Evolutionary conservation across 768 basidiomycete genomes (phyloP).

Genomic region (Phaeolepiota aurea): DNA sequence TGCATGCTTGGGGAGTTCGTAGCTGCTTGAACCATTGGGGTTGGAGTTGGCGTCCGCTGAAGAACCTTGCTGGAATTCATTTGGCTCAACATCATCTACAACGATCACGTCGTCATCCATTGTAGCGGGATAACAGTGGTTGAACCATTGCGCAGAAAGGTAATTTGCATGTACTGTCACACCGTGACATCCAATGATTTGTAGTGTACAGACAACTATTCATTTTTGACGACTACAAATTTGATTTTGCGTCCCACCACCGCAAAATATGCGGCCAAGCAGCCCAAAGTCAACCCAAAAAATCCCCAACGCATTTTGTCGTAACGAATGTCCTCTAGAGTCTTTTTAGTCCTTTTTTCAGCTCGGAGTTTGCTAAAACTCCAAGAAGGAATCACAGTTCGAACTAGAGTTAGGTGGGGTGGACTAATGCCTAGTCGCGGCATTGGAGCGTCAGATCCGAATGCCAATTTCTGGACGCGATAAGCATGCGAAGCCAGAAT

Average conservation of each 20-base stretch:
- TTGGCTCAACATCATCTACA: slow-evolving; percentile 46
- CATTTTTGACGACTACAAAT: slow-evolving; percentile 4
- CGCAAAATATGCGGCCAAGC: slow-evolving; percentile 29
- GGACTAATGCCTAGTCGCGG: slow-evolving; percentile 3
- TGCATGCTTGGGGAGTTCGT: too few species aligned
- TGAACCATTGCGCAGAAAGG: too few species aligned
- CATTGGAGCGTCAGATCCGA: slow-evolving; percentile 13
- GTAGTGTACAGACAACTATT: too few species aligned
- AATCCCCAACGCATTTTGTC: slow-evolving; percentile 47
- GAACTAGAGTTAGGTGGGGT: slow-evolving; percentile 19
- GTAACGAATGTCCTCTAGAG: slow-evolving; percentile 37
- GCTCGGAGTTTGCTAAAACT: background rate
- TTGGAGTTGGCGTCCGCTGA: slow-evolving; percentile 15
- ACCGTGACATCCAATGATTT: too few species aligned
- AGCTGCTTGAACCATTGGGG: slow-evolving; percentile 9
- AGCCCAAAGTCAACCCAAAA: slow-evolving; percentile 34
- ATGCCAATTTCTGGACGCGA: slow-evolving; percentile 28
- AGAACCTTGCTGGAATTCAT: slow-evolving; percentile 21
- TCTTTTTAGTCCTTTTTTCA: slow-evolving; percentile 10
- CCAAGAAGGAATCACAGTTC: slow-evolving; percentile 34
- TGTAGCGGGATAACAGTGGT: too few species aligned
- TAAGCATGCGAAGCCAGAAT: slow-evolving; percentile 50
- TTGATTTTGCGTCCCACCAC: slow-evolving; percentile 13
- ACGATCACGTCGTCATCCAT: slow-evolving; percentile 61
- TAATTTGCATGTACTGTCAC: too few species aligned